phyloP scores from a whole-genome alignment of 495 filamentous ascomycete genomes.

The Hypoxylon intermedium region DNA sequence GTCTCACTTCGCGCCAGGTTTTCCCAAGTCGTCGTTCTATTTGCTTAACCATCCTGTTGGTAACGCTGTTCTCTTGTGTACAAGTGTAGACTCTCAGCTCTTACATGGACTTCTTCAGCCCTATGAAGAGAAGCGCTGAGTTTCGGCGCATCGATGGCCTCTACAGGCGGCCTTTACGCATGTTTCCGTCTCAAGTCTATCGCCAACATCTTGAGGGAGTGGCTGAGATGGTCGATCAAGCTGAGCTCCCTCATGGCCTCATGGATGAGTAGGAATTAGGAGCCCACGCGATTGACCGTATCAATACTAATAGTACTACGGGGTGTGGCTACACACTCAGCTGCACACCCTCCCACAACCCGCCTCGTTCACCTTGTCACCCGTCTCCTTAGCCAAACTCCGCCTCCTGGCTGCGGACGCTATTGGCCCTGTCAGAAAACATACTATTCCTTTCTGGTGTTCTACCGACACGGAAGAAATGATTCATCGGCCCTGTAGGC shows the following conservation, averaged over 20 bases:
- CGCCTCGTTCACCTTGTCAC: conserved; percentile 32
- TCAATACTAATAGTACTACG: conserved; percentile 1
- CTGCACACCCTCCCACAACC: conserved; percentile 6
- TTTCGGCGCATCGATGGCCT: conserved; percentile 1
- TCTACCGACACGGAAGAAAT: conserved; percentile 31
- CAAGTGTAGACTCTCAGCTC: background rate
- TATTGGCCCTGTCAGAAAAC: conserved; percentile 36
- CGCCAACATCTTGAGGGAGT: conserved; percentile 17
- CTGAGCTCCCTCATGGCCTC: conserved; percentile 31
- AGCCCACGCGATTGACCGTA: conserved; percentile 19
- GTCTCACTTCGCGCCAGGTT: conserved; percentile 26
- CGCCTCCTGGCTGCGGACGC: conserved; percentile 39
- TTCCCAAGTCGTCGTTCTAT: conserved; percentile 2
- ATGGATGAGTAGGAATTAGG: too few relatives aligned
- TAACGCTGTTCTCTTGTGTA: background rate
- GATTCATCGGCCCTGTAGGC: conserved; percentile 37
- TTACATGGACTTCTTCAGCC: too few relatives aligned
- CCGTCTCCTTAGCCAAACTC: conserved; percentile 37
- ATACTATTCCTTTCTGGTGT: conserved; percentile 43
- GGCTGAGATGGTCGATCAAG: conserved; percentile 21
- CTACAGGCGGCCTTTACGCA: conserved; percentile 10
- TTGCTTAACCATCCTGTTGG: conserved; percentile 8
- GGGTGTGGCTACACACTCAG: conserved; percentile 27
- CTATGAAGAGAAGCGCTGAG: conserved; percentile 6
- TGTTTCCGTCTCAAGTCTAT: conserved; percentile 1